Evolutionary conservation across 345 rosid species (phyloP).

Genomic region (Syzygium grande): DNA sequence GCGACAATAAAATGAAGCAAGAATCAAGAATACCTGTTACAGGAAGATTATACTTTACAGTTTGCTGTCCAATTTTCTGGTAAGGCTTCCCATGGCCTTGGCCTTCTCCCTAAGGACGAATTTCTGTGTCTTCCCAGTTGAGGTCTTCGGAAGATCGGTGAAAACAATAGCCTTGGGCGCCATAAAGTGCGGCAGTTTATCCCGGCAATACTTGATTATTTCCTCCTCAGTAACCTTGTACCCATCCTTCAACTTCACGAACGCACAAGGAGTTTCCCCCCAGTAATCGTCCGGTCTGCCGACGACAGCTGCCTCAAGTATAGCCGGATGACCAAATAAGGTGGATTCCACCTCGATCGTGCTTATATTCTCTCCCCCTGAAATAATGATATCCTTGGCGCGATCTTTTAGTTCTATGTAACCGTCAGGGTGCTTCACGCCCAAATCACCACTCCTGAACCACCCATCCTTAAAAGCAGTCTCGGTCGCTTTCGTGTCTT

Average conservation of each 20-base stretch:
- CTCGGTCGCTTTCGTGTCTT: constrained; percentile 50
- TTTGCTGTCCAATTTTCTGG: constrained; percentile 44
- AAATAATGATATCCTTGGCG: constrained; percentile 63
- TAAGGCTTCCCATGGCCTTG: constrained; percentile 59
- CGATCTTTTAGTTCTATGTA: constrained; percentile 73
- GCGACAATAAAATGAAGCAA: neutral
- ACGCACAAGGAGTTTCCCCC: constrained; percentile 83
- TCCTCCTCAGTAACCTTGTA: constrained; percentile 26
- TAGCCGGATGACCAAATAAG: constrained; percentile 53
- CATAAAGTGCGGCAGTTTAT: constrained; percentile 51
- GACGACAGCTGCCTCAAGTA: constrained; percentile 73
- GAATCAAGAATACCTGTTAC: neutral
- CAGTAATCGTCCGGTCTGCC: constrained; percentile 61
- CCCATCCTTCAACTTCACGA: constrained; percentile 39
- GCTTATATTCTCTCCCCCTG: constrained; percentile 79
- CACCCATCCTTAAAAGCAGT: constrained; percentile 65
- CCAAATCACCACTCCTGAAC: constrained; percentile 70
- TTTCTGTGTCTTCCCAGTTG: constrained; percentile 72
- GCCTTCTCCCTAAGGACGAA: constrained; percentile 49
- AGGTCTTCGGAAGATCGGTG: constrained; percentile 62
- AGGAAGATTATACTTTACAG: constrained; percentile 13
- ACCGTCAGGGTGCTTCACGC: constrained; percentile 59
- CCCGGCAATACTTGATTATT: constrained; percentile 48
- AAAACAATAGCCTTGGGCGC: constrained; percentile 60
- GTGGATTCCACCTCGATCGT: constrained; percentile 64